Conservation (phyloP, 345 rosid species). For the Punica granatum region DNA sequence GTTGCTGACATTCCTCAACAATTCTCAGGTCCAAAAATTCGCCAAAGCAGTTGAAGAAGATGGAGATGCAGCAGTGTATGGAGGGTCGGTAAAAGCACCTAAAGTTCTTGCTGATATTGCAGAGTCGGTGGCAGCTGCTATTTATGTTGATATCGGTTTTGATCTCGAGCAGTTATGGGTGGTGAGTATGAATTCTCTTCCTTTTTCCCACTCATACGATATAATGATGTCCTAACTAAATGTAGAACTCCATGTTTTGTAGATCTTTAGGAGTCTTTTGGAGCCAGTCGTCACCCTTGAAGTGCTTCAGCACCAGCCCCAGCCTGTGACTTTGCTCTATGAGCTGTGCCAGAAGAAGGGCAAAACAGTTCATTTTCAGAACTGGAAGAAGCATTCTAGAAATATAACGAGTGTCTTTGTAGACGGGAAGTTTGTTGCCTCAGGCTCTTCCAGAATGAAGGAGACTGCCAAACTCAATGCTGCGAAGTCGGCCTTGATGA, state of each 20-base stretch:
- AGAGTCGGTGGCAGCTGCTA: slow-evolving; percentile 66
- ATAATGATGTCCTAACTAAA: background rate
- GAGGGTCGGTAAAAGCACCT: slow-evolving; percentile 66
- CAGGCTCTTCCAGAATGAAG: slow-evolving; percentile 45
- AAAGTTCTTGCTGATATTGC: slow-evolving; percentile 68
- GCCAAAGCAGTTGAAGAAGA: slow-evolving; percentile 41
- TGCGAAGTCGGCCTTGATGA: slow-evolving; percentile 43
- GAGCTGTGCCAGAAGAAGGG: slow-evolving; percentile 54
- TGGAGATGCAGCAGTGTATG: slow-evolving; percentile 33
- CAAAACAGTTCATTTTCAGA: slow-evolving; percentile 37
- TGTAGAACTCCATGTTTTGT: slow-evolving; percentile 2
- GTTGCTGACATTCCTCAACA: background rate
- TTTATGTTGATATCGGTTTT: slow-evolving; percentile 45
- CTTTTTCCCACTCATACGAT: background rate
- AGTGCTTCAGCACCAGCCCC: slow-evolving; percentile 49
- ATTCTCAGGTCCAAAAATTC: slow-evolving; percentile 52
- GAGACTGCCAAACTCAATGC: slow-evolving; percentile 65
- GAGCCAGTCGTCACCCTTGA: slow-evolving; percentile 55
- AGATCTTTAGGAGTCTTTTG: slow-evolving; percentile 55
- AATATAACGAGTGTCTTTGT: slow-evolving; percentile 38
- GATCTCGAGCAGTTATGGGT: slow-evolving; percentile 55
- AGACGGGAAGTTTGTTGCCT: slow-evolving; percentile 41
- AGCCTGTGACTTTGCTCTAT: slow-evolving; percentile 51
- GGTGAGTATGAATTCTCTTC: slow-evolving; percentile 25
- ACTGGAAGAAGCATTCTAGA: slow-evolving; percentile 18